Evolutionary conservation across 2,329 filamentous ascomycete species (phyloP).

Genomic region (Blumeria hordei): DNA sequence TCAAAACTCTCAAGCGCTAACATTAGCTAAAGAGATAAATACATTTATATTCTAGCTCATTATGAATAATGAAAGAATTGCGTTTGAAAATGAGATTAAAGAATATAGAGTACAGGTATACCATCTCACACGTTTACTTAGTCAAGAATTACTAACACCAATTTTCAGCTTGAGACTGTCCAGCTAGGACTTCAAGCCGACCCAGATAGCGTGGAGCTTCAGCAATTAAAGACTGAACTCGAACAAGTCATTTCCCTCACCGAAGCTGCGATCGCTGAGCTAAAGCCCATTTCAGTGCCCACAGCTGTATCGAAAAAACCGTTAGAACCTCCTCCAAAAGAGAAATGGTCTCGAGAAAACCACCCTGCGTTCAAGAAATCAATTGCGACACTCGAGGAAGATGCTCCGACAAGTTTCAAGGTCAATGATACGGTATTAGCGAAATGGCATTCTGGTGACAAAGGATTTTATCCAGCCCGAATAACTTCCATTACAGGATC

Average conservation of each 20-base stretch:
- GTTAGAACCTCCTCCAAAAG: conserved; percentile 28
- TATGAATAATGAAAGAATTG: conserved; percentile 14
- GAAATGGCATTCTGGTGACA: conserved; percentile 77
- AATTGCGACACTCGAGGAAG: conserved; percentile 24
- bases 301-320: conserved; percentile 17
- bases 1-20: no score
- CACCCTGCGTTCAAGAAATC: conserved; percentile 50
- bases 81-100: conserved; percentile 24
- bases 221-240: conserved; percentile 56
- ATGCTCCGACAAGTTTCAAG: conserved; percentile 36
- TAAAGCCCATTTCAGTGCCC: conserved; percentile 31
- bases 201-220: conserved; percentile 55
- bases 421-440: conserved; percentile 81
- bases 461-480: conserved; percentile 70
- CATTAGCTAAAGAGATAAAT: no score
- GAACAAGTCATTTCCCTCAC: conserved; percentile 58
- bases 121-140: not conserved
- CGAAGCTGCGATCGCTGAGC: conserved; percentile 58
- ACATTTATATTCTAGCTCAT: not conserved
- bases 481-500: conserved; percentile 90
- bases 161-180: conserved; percentile 48
- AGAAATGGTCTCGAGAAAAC: conserved; percentile 62
- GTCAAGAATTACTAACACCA: conserved; percentile 4
- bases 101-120: conserved; percentile 33
- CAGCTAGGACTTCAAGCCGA: conserved; percentile 53